Evolutionary conservation across 495 filamentous ascomycete species (phyloP).

Genomic region (Bathelium albidoporum): DNA sequence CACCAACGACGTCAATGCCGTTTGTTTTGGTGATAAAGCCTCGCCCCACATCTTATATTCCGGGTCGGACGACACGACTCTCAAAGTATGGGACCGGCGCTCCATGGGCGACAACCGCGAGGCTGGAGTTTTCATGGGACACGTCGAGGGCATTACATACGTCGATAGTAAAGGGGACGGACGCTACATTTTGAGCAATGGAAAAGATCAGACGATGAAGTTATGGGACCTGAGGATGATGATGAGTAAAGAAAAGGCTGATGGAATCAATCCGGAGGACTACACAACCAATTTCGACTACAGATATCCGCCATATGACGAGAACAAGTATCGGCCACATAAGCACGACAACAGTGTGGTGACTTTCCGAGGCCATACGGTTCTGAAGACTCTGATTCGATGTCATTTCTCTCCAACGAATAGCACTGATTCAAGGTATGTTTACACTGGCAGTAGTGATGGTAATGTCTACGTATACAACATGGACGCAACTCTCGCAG

Average conservation of each 20-base stretch:
- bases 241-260: constrained; percentile 58
- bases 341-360: constrained; percentile 86
- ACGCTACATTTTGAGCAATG: constrained; percentile 85
- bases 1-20: constrained; percentile 85
- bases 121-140: constrained; percentile 86
- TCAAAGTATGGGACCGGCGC: constrained; percentile 94
- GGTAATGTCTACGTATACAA: constrained; percentile 89
- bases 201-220: constrained; percentile 95
- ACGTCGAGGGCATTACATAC: constrained; percentile 90
- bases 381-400: constrained; percentile 80
- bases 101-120: constrained; percentile 79
- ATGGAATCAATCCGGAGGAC: constrained; percentile 36
- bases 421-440: constrained; percentile 83
- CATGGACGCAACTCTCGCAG: constrained; percentile 79
- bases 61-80: constrained; percentile 84
- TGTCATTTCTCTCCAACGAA: constrained; percentile 91
- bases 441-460: constrained; percentile 82
- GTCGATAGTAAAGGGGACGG: constrained; percentile 96
- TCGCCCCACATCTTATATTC: constrained; percentile 95
- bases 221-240: constrained; percentile 88
- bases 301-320: constrained; percentile 60
- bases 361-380: constrained; percentile 81
- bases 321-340: constrained; percentile 59
- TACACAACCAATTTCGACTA: constrained; percentile 78
- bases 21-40: constrained; percentile 81